Base-by-base conservation (phyloP, 1,284 basidiomycete species). In the Leccinum huronense region DNA sequence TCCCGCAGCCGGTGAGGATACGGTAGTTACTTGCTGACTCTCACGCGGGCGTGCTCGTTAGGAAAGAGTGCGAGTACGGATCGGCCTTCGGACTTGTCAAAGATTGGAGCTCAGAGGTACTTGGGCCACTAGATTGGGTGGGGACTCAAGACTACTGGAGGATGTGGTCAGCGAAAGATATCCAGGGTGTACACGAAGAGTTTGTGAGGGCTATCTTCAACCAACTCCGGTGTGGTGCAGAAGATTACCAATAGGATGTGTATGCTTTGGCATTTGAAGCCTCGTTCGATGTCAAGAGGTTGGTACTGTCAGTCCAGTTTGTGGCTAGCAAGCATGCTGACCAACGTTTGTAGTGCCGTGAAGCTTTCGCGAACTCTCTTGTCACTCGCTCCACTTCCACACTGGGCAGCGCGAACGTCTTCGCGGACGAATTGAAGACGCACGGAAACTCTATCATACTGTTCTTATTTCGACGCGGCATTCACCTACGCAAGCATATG, bases 401-500 rank as follows among this genome's bases (percentile, higher is more conserved):
- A 89, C 55, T 97, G 95, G 94, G 84, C 85, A 51, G 84, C 84
- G 3, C 94, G 91, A 96, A 72, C 82, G 86, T 33, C 80, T 89
- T 59, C 86, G 91, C 9, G 88, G 87, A 14, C 88, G 88, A 62
- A 64, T 82, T 5, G 83, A 86, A 54, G 90, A 93, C 8, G 93
- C 94, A 5, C 83, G 94, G 14, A 94, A 94, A 69, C 85, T 97
- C 2, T 97, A 95, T 75, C 82, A 87, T 68, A 90, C 89, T 2
- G 80, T 87, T 7, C 81, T 88, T 36, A 78, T 79, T 61, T 78
- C 79, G 51, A 77, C 83, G 0, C 76, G 80, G 3, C 75, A 78
- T 10, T 63, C 76, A 30, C 70, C 74, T 3, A 74, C 71, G 8
- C 72, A 76, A 30, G 68, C 72, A 7, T 81, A 78, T 53, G 73